Evolutionary conservation across 2,329 filamentous ascomycete species (phyloP), one percentile per base, ranked within the genome.

Genomic region (Arthrinium puccinioides): DNA sequence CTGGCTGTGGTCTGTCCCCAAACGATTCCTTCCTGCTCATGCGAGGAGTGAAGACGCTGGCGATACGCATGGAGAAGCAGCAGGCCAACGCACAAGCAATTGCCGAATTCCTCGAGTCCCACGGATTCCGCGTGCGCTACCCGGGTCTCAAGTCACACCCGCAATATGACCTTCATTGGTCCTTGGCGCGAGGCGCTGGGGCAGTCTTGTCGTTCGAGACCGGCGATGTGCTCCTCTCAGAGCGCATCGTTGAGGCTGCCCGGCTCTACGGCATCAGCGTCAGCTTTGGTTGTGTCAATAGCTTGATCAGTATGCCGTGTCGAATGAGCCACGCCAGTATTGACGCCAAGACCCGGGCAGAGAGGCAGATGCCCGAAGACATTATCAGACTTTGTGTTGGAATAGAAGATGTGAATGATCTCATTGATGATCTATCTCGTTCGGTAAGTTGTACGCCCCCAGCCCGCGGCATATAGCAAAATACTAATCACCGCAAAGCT

Each of bases 261-360:
- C 79, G 85, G 46, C 70, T 98, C 21, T 98, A 87, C 81, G 88
- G 85, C 23, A 98, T 98, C 51, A 94, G 86, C 48, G 92, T 98
- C 42, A 95, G 87, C 55, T 98, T 98, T 58, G 92, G 92, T 32
- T 97, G 92, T 59, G 92, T 98, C 48, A 98, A 98, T 68, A 94
- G 87, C 58, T 69, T 98, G 60, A 98, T 98, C 63, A 96, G 89
- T 67, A 96, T 98, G 90, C 90, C 92, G 8, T 98, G 92, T 66
- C 88, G 90, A 54, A 98, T 98, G 94, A 97, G 90, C 64, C 92
- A 98, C 63, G 92, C 92, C 26, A 95, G 87, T 57, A 98, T 98
- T 55, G 92, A 97, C 57, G 86, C 88, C 41, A 94, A 95, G 69
- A 97, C 89, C 36, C 74, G 92, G 49, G 72, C 79, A 52, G 88